Conservation (phyloP, 2,329 filamentous ascomycete genomes). For the Scedosporium apiospermum region DNA sequence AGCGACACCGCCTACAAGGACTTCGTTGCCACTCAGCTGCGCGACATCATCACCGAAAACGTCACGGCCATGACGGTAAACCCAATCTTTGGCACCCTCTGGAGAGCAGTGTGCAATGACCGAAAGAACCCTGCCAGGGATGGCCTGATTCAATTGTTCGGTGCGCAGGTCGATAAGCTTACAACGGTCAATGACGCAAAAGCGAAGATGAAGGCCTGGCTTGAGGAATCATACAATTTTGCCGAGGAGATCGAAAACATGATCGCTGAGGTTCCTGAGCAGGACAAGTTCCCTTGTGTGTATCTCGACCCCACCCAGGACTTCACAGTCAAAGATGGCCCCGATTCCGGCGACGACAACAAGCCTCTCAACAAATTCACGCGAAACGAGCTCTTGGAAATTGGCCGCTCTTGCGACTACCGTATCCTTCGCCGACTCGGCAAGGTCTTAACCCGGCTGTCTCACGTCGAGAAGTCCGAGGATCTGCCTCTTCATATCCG, state of each 20-base stretch:
- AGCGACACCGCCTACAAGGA: constrained; percentile 26
- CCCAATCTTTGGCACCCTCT: constrained; percentile 39
- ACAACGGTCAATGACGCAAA: constrained; percentile 23
- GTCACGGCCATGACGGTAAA: constrained; percentile 35
- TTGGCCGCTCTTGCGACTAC: constrained; percentile 39
- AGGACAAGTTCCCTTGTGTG: constrained; percentile 34
- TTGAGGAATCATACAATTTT: constrained; percentile 41
- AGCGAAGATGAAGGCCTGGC: constrained; percentile 32
- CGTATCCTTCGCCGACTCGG: constrained; percentile 36
- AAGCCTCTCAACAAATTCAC: constrained; percentile 25
- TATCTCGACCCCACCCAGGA: constrained; percentile 38
- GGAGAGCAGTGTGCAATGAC: constrained; percentile 39
- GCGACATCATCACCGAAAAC: constrained; percentile 31
- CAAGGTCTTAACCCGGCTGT: constrained; percentile 34
- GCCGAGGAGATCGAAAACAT: constrained; percentile 29
- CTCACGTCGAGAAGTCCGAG: constrained; percentile 27
- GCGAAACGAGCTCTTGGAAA: constrained; percentile 38
- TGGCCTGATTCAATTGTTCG: constrained; percentile 30
- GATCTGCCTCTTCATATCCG: constrained; percentile 34
- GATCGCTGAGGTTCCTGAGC: constrained; percentile 25
- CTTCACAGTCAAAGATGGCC: constrained; percentile 16
- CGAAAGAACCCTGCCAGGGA: constrained; percentile 28
- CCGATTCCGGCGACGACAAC: constrained; percentile 11
- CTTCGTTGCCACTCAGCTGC: constrained; percentile 28
- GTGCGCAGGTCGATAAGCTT: constrained; percentile 23